phyloP scores from a whole-genome alignment of 2,329 filamentous ascomycete species.

The Colletotrichum sp. region DNA sequence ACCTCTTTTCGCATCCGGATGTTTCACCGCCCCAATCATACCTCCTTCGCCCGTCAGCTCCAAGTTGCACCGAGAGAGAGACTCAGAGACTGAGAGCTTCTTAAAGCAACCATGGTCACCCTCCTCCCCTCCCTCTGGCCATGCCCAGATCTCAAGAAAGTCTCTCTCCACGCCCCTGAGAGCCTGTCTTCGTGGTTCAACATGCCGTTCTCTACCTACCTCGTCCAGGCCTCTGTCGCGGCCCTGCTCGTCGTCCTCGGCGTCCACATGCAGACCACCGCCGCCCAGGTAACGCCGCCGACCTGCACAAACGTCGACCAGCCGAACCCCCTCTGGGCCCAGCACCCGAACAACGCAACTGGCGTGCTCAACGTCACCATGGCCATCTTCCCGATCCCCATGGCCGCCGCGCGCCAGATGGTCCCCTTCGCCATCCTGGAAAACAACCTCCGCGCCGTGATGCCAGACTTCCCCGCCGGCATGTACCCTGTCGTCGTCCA shows the following conservation, averaged over 20 bases:
- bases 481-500: constrained; percentile 60
- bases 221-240: constrained; percentile 15
- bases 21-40: not conserved
- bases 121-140: constrained; percentile 7
- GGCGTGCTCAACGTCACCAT: constrained; percentile 60
- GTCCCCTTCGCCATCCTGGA: constrained; percentile 56
- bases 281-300: not conserved
- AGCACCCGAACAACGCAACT: constrained; percentile 52
- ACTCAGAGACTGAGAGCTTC: not conserved
- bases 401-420: constrained; percentile 47
- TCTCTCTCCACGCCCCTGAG: not conserved
- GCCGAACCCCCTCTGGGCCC: constrained; percentile 49
- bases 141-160: not conserved
- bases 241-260: constrained; percentile 9
- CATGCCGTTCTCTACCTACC: constrained; percentile 9
- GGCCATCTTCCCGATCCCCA: constrained; percentile 54
- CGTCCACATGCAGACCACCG: constrained; percentile 6
- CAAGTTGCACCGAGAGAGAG: not conserved
- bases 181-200: constrained; percentile 5
- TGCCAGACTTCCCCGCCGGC: constrained; percentile 53
- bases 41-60: not conserved
- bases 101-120: constrained; percentile 16
- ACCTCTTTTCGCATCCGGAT: not conserved
- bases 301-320: constrained; percentile 17
- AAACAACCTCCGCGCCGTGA: constrained; percentile 47